Base-by-base conservation (phyloP, 495 filamentous ascomycete species). In the Aspergillus bridgeri region DNA sequence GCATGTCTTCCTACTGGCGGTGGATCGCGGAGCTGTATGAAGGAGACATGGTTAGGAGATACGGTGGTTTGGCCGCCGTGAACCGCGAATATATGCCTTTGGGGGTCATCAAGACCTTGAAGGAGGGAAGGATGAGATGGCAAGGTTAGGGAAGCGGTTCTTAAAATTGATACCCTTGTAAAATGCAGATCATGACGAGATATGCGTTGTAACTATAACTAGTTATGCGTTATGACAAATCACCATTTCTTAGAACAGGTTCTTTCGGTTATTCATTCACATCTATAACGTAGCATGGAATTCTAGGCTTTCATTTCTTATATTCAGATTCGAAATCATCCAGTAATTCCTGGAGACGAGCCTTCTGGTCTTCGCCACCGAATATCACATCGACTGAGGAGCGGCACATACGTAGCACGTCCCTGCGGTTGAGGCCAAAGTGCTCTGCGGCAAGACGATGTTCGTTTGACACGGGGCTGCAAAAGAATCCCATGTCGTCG, bases 401-500 rank as follows among this genome's bases (percentile, higher is more conserved):
- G 52, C 76, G 76, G 43, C 80, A 82, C 9, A 93, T 71, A 3
- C 69, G 66, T 54, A 83, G 66, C 8, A 93, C 70, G 49, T 89
- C 81, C 2, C 67, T 58, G 38, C 76, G 74, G 25, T 59, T 68
- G 19, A 94, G 71, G 0, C 71, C 69, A 63, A 94, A 94, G 65
- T 91, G 83, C 68, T 88, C 68, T 3, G 87, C 84, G 13, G 87
- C 87, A 17, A 95, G 81, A 4, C 76, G 66, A 63, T 92, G 92
- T 64, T 96, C 91, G 59, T 91, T 86, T 13, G 87, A 91, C n/a
- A 93, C 71, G 1, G 82, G 79, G 67, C 87, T 91, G 43, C 83
- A 85, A 56, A 96, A 93, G 42, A 94, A 82, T 2, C 90, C 91
- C 20, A 96, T 89, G 71, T 95, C 90, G 70, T 95, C 90, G 1